Evolutionary conservation across 371 early-diverging fungal genomes (phyloP).

Genomic region (Dichotomocladium elegans): DNA sequence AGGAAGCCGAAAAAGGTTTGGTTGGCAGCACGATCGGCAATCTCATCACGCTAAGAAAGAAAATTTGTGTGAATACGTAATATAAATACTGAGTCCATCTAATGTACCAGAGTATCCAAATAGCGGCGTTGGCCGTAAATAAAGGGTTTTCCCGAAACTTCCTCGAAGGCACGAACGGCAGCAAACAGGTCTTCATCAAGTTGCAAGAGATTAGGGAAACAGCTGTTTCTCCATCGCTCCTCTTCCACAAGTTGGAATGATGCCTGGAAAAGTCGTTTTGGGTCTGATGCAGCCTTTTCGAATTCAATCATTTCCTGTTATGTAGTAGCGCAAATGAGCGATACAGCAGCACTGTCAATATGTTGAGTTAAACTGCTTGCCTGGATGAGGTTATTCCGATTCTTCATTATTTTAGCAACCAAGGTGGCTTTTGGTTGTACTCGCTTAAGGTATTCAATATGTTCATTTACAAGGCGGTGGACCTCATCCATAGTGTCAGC

Average conservation of each 20-base stretch:
- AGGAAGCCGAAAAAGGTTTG: slow-evolving; percentile 70
- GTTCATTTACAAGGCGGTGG: slow-evolving; percentile 26
- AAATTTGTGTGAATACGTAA: slow-evolving; percentile 1
- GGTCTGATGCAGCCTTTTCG: slow-evolving; percentile 86
- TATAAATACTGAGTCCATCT: not conserved
- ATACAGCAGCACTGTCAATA: not conserved
- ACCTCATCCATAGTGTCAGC: slow-evolving; percentile 32
- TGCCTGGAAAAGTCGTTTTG: slow-evolving; percentile 73
- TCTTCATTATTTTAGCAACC: slow-evolving; percentile 52
- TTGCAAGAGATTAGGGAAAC: slow-evolving; percentile 76
- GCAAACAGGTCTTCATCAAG: slow-evolving; percentile 66
- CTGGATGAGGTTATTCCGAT: slow-evolving; percentile 56
- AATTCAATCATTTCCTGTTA: slow-evolving; percentile 75
- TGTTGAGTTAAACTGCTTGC: too few relatives aligned
- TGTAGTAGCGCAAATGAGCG: not conserved
- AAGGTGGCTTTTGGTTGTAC: slow-evolving; percentile 33
- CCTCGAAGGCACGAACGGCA: slow-evolving; percentile 52
- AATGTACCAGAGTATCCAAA: slow-evolving; percentile 41
- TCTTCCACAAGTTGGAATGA: slow-evolving; percentile 85
- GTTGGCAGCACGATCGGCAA: slow-evolving; percentile 63
- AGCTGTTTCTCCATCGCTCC: slow-evolving; percentile 83
- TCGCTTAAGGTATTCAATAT: slow-evolving; percentile 35
- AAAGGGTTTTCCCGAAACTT: slow-evolving; percentile 47
- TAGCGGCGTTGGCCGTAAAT: slow-evolving; percentile 52
- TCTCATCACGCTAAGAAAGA: slow-evolving; percentile 47